Evolutionary conservation across 345 rosid species (phyloP), one percentile per base, ranked within the genome.

Genomic region (Psidium guajava): DNA sequence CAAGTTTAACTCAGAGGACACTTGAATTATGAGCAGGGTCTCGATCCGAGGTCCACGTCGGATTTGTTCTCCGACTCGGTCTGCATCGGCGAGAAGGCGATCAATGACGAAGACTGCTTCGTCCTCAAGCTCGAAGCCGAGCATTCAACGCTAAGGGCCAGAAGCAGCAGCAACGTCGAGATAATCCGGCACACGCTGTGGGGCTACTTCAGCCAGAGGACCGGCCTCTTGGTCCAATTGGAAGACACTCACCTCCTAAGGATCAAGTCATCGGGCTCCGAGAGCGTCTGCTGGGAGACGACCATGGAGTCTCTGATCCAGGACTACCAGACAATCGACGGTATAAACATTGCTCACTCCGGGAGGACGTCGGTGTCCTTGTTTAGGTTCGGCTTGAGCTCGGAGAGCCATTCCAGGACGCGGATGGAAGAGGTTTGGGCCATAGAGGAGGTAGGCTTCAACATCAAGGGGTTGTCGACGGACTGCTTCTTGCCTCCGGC

Each of bases 121-220:
- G 85, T 93, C 73, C 93, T 96, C 84, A 93, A 93, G 85, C 91
- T 96, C 1, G 98, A 96, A 87, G 93, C 95, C 0, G 98, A 92
- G 75, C 77, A 95, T 27, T 87, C 95, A 2, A 86, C 92, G 0
- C 88, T 96, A 6, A 88, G 90, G 86, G 92, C 94, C 11, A 91
- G 98, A 89, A 95, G 98, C 88, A 90, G 92, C 75, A 89, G 89
- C 91, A 94, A 89, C 42, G 93, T 94, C 22, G 97, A 96, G 86
- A 95, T 96, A 84, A 92, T 95, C 47, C 82, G 94, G 59, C 98
- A 95, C 94, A 93, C 98, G 0, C 86, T 97, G 4, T 94, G 96
- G 98, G 99, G 99, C 21, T 92, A 92, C 88, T 97, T 97, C 87
- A 94, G 98, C 90, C 99, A 97, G 64, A 93, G 92, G 91, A 96